These are phyloP conservation scores for Suillus alpinus DNA, from an alignment of 768 basidiomycete species.

Conservation along the genomic window DNA sequence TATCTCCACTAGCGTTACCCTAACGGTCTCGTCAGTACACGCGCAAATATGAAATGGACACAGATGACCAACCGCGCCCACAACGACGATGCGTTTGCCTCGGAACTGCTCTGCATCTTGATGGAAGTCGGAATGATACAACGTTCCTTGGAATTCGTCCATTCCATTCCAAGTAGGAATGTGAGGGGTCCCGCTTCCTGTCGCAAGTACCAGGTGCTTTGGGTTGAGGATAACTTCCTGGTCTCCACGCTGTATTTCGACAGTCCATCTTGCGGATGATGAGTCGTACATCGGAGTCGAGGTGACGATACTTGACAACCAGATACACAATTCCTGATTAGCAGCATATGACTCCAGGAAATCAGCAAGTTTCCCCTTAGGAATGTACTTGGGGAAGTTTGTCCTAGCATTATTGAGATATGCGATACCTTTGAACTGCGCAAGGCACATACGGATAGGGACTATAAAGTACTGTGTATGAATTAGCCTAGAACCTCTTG, in stretches of 20 bases:
- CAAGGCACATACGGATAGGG: slow-evolving; percentile 45
- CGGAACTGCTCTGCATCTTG: slow-evolving; percentile 41
- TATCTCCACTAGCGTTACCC: not conserved
- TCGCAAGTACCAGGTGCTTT: not conserved
- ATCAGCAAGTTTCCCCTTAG: slow-evolving; percentile 42
- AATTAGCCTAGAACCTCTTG: not conserved
- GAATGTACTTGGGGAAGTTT: not conserved
- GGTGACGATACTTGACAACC: slow-evolving; percentile 43
- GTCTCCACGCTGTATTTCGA: not conserved
- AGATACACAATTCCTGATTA: slow-evolving; percentile 52
- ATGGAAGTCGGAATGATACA: slow-evolving; percentile 49
- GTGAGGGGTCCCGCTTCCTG: not conserved
- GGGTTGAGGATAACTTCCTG: not conserved
- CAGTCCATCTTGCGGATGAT: not conserved
- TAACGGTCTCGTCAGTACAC: not conserved
- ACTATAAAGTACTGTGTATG: slow-evolving; percentile 40
- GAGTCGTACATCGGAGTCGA: slow-evolving; percentile 16
- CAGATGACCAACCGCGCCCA: slow-evolving; percentile 35
- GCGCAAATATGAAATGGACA: not conserved
- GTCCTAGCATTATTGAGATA: not conserved
- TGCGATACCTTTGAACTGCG: slow-evolving; percentile 32
- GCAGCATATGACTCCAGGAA: slow-evolving; percentile 58
- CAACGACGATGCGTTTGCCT: slow-evolving; percentile 59
- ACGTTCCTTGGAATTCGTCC: slow-evolving; percentile 47
- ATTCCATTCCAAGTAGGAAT: slow-evolving; percentile 18